Evolutionary conservation across 2,329 filamentous ascomycete genomes (phyloP).

Genomic region (Xylariaceae sp.): DNA sequence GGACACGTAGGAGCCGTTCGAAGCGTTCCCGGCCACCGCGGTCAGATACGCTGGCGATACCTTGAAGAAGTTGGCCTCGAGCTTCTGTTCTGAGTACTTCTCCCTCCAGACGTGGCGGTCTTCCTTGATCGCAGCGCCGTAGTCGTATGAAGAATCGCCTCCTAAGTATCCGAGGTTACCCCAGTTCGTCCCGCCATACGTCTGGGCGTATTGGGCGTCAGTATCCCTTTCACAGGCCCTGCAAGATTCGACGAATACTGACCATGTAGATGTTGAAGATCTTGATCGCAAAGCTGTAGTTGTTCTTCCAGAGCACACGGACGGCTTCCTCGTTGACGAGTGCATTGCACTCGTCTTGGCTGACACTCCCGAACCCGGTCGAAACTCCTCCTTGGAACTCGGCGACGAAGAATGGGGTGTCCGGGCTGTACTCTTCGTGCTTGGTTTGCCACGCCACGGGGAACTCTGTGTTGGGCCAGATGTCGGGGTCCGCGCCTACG

Average conservation of each 20-base stretch:
- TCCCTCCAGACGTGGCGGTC: constrained; percentile 60
- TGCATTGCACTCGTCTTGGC: constrained; percentile 49
- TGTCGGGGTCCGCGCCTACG: constrained; percentile 36
- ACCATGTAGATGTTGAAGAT: constrained; percentile 74
- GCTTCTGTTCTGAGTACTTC: constrained; percentile 74
- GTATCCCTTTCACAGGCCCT: not conserved
- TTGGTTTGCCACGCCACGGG: constrained; percentile 6
- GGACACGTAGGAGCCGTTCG: constrained; percentile 38
- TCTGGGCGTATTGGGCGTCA: constrained; percentile 28
- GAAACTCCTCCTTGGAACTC: constrained; percentile 57
- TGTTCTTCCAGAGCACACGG: constrained; percentile 73
- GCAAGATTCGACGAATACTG: constrained; percentile 14
- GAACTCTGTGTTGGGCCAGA: constrained; percentile 12
- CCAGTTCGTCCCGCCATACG: constrained; percentile 76
- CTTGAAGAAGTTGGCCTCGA: constrained; percentile 67
- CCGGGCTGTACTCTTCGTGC: constrained; percentile 13
- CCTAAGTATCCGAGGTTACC: constrained; percentile 67
- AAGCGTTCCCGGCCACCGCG: constrained; percentile 38
- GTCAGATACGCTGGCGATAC: constrained; percentile 64
- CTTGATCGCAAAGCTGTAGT: constrained; percentile 55
- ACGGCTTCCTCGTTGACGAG: constrained; percentile 65
- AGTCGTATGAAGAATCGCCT: constrained; percentile 53
- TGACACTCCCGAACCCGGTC: constrained; percentile 8
- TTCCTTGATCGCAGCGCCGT: constrained; percentile 56
- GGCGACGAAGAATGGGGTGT: constrained; percentile 15